Base-by-base conservation (phyloP, 306 rosid species). In the Citrullus colocynthis region DNA sequence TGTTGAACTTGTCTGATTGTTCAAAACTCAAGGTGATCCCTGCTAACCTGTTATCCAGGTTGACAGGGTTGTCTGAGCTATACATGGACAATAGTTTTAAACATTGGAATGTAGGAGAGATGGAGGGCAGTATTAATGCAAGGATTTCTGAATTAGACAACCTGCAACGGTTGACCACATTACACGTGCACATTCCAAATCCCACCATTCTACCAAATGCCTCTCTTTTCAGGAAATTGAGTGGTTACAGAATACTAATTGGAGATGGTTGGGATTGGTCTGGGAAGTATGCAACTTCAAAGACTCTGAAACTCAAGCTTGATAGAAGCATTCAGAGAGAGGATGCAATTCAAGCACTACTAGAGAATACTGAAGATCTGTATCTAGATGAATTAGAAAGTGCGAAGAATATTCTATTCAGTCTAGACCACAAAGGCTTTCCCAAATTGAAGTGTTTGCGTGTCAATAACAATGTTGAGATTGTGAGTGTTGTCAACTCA, bases 1-100 rank as follows among this genome's bases (percentile, higher is more conserved):
- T 85, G 78, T 58, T 89, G 17, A 87, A 89, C 79, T 76, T 87
- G 36, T 75, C 70, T 0, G 17, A 34, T 48, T 89, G 93, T 45
- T 80, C 30, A 9, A 34, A 80, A 18, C 90, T 89, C 20, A 3
- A 3, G 79, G 76, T 48, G 17, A 83, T 87, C 73, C 83, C 83
- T 14, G 67, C 80, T 1, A 42, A 74, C 59, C 66, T 86, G 1
- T 3, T 86, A 44, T 84, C 88, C 28, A 48, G 78, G 13, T 70
- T 89, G 74, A 79, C 1, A 44, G 37, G 34, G 45, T 75, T 89
- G 73, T 84, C 83, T 70, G 87, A 87, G 42, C 37, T 89, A 64
- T 74, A 84, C 56, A 81, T 84, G 85, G 82, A 83, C 72, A 37
- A 80, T 17, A 81, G 80, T 69, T 80, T 59, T n/a, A 41, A 64